Conservation (phyloP, 2,329 filamentous ascomycete species). For the Rutstroemia sp. region DNA sequence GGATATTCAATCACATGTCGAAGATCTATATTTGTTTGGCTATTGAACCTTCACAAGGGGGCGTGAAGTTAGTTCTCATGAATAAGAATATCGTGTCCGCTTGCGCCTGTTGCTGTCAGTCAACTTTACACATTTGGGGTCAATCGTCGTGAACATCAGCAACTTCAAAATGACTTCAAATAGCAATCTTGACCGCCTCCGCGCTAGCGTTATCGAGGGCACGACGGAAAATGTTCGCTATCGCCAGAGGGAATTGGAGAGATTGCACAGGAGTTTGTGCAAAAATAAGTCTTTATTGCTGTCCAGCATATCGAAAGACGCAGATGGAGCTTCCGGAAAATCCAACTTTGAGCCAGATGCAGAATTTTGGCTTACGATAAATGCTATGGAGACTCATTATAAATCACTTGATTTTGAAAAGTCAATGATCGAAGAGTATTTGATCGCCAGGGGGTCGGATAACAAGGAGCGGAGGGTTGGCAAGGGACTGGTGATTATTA, state of each 20-base stretch:
- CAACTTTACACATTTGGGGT: too few species aligned
- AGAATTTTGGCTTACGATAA: slow-evolving; percentile 36
- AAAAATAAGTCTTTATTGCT: slow-evolving; percentile 22
- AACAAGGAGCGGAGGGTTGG: slow-evolving; percentile 29
- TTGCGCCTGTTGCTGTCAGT: too few species aligned
- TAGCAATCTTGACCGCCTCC: slow-evolving; percentile 20
- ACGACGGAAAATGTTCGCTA: slow-evolving; percentile 39
- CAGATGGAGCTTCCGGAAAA: slow-evolving; percentile 34
- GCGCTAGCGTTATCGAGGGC: slow-evolving; percentile 35
- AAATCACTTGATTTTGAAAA: slow-evolving; percentile 32
- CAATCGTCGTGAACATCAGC: background rate
- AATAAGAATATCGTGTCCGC: too few species aligned
- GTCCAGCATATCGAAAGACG: slow-evolving; percentile 15
- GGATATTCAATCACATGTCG: too few species aligned
- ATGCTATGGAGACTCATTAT: slow-evolving; percentile 34
- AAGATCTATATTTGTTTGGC: too few species aligned
- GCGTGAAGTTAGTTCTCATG: too few species aligned
- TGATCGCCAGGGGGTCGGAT: slow-evolving; percentile 34
- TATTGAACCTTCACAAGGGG: too few species aligned
- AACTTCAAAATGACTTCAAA: background rate
- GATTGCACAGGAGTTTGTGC: slow-evolving; percentile 34
- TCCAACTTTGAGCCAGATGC: slow-evolving; percentile 35
- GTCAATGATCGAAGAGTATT: slow-evolving; percentile 36
- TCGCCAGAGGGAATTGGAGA: slow-evolving; percentile 38
- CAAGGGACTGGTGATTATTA: slow-evolving; percentile 40